phyloP scores from a whole-genome alignment of 371 early-diverging fungal genomes.

The Lichtheimia ramosa region DNA sequence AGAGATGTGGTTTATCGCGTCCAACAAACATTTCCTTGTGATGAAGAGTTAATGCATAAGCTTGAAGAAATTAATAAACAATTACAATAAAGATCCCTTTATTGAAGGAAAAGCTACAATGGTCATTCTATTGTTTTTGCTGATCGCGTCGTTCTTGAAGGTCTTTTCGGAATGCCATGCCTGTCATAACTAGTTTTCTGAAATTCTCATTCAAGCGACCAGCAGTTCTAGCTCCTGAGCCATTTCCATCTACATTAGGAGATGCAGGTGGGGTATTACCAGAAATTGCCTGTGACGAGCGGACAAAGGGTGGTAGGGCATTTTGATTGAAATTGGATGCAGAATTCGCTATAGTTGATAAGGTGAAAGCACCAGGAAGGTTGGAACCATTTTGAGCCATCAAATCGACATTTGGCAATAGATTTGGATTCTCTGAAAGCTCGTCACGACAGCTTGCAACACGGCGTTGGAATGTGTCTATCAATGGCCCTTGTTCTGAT shows the following conservation, averaged over 20 bases:
- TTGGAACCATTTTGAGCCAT: constrained; percentile 6
- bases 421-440: constrained; percentile 34
- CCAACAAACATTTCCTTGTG: constrained; percentile 30
- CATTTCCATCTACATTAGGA: background rate
- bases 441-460: constrained; percentile 18
- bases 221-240: constrained; percentile 19
- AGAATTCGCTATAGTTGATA: constrained; percentile 44
- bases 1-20: constrained; percentile 31
- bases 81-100: background rate
- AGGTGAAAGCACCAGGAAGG: constrained; percentile 35
- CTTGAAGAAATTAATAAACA: constrained; percentile 1
- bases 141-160: constrained; percentile 45
- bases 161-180: constrained; percentile 56
- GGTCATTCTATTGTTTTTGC: background rate
- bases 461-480: constrained; percentile 57
- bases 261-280: background rate
- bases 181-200: constrained; percentile 50
- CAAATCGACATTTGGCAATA: constrained; percentile 24
- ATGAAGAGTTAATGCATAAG: constrained; percentile 25
- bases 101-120: too few species aligned
- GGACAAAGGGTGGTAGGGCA: constrained; percentile 18
- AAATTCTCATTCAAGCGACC: constrained; percentile 52
- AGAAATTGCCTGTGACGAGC: constrained; percentile 14
- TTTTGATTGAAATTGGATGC: constrained; percentile 40
- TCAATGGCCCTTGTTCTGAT: constrained; percentile 52